Evolutionary conservation across 192 early-diverging fungal species (phyloP), one percentile per base, ranked within the genome.

Genomic region (Backusella tuberculispora): DNA sequence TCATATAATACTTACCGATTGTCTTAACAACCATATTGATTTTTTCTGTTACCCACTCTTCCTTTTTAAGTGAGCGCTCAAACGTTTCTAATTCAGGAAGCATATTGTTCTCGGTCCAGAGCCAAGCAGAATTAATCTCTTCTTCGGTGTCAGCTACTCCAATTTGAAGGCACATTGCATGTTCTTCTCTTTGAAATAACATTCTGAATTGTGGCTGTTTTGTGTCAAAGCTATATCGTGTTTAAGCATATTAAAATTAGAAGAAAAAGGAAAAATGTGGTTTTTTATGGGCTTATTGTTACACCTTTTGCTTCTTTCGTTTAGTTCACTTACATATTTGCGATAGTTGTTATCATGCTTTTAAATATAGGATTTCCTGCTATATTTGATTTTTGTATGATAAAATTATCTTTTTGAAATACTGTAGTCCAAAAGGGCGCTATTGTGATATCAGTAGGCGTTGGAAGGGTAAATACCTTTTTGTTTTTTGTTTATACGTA

Each of bases 161-260:
- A 64, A 98, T 86, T 75, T 95, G 88, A 42, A 97, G 86, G n/a
- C 86, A 88, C 37, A 80, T 80, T n/a, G 85, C 80, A 37, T 81
- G 74, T 9, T 84, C 71, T 7, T 87, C 84, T 50, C 89, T 85
- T 45, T 90, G 88, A 76, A 95, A 92, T 3, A 97, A 78, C 29
- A 99, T 93, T 21, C 96, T 92, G 77, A 90, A 97, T 5, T 95
- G 92, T 6, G 95, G 92, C 77, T 96, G 95, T 82, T 95, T 96
- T 26, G 92, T 95, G 76, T 97, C 96, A 69, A 99, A 90, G 4
- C 92, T 93, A n/a, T n/a, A n/a, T n/a, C n/a, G n/a, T 34, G 29
- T 34, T 34, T 2, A 2, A 34, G 2, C 29, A 34, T 34, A 34
- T 68, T 1, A 73, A 29, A 34, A 21, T 34, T 34, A 34, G 29